phyloP scores from a whole-genome alignment of 345 rosid genomes.

The Rhizophora apiculata region DNA sequence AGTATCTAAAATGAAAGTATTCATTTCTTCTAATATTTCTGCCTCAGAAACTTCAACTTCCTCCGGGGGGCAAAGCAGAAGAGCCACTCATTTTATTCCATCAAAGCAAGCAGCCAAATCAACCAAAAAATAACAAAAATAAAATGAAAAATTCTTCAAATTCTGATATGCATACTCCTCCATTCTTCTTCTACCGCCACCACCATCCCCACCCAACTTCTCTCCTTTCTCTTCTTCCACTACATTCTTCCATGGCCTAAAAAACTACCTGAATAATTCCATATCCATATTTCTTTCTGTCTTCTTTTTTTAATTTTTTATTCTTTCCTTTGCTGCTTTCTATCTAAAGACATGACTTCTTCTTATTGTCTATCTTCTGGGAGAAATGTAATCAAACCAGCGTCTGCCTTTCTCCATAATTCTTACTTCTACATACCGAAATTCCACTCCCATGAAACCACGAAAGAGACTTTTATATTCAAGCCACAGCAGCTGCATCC shows the following conservation, averaged over 20 bases:
- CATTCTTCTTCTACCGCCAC: conserved; percentile 6
- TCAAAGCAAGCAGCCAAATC: conserved; percentile 28
- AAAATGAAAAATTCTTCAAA: conserved; percentile 2
- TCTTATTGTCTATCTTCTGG: conserved; percentile 54
- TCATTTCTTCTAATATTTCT: background rate
- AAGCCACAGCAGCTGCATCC: conserved; percentile 29
- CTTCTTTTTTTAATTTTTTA: background rate
- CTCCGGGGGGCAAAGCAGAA: conserved; percentile 7
- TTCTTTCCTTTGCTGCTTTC: background rate
- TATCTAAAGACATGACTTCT: conserved; percentile 48
- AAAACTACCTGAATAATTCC: conserved; percentile 23
- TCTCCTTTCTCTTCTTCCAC: conserved; percentile 3
- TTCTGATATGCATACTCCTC: conserved; percentile 9
- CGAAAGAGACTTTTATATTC: conserved; percentile 24
- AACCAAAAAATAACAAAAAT: background rate
- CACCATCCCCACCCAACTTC: conserved; percentile 5
- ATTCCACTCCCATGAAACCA: conserved; percentile 29
- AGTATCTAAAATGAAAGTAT: background rate
- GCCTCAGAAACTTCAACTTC: background rate
- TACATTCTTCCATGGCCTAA: conserved; percentile 18
- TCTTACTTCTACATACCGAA: conserved; percentile 42
- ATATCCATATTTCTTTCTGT: conserved; percentile 3
- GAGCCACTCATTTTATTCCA: conserved; percentile 35
- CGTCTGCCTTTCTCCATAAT: conserved; percentile 24
- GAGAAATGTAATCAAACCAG: conserved; percentile 38